Evolutionary conservation across 1,284 basidiomycete species (phyloP), one percentile per base, ranked within the genome.

Genomic region (Irpex sp.): DNA sequence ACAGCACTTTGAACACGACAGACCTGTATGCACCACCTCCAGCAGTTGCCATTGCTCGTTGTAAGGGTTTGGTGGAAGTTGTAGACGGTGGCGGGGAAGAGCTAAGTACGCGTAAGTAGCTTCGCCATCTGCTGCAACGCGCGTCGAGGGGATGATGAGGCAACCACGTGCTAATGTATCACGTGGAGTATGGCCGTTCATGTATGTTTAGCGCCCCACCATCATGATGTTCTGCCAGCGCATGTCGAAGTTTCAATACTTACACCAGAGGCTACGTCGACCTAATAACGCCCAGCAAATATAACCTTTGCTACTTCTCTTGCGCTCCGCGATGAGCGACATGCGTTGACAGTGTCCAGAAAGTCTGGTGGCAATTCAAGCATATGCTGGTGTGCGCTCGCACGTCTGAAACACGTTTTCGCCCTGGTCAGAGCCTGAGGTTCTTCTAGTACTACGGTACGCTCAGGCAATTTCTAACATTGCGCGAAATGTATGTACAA

Each of bases 21-120:
- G 69, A 85, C 91, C 91, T 93, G 79, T 93, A 93, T 63, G 91
- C 91, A 74, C 91, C 92, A 69, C 92, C 90, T 75, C 90, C 88
- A 74, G 82, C 81, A 69, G 71, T 79, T 59, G 88, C 89, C 88
- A 91, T 90, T 68, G 66, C 73, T 65, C 53, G 53, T 35, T 37
- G 35, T 11, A 11, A 43, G 26, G 57, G n/a, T 55, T 47, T 50
- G 49, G 33, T 61, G 59, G 37, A 57, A 61, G 39, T 49, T 53
- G 61, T 51, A 11, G 53, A 37, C 37, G 33, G 54, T 57, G 49
- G 58, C 43, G 13, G 46, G 26, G 15, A 51, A 63, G 54, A 47
- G 60, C 61, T 57, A 36, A 60, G 59, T 31, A 72, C 75, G 76
- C 72, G 71, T 78, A 67, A 51, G 66, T 68, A 49, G 61, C 57